Evolutionary conservation across 352 stramenopile species (phyloP).

Genomic region (Aphanomyces cochlioides): DNA sequence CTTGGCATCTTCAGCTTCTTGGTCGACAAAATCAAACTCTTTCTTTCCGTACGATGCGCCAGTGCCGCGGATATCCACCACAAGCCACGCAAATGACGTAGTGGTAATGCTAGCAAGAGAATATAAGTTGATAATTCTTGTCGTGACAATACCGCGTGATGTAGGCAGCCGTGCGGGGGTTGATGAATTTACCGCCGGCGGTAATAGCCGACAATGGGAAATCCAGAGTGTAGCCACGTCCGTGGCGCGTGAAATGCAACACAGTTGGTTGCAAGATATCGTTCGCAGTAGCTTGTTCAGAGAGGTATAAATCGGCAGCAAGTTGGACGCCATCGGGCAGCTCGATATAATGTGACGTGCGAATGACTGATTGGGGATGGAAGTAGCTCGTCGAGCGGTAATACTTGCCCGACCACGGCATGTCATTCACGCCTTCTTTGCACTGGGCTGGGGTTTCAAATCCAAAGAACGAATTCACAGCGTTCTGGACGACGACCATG

Average conservation of each 20-base stretch:
- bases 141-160: constrained; percentile 39
- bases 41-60: constrained; percentile 65
- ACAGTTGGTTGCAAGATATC: constrained; percentile 62
- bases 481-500: constrained; percentile 28
- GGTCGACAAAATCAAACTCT: constrained; percentile 60
- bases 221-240: constrained; percentile 70
- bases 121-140: background rate
- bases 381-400: constrained; percentile 78
- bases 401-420: constrained; percentile 59
- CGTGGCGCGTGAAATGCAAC: constrained; percentile 70
- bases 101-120: constrained; percentile 42
- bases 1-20: constrained; percentile 67
- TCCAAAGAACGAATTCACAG: constrained; percentile 27
- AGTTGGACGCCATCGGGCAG: constrained; percentile 67
- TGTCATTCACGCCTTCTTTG: constrained; percentile 62
- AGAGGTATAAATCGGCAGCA: constrained; percentile 68
- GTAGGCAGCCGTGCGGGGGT: constrained; percentile 71
- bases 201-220: constrained; percentile 76
- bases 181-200: constrained; percentile 71
- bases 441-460: constrained; percentile 36
- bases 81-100: constrained; percentile 73
- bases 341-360: constrained; percentile 69
- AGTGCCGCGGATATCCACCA: constrained; percentile 73
- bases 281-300: constrained; percentile 57
- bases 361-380: constrained; percentile 60